Base-by-base conservation (phyloP, 345 rosid species). In the Salix purpurea region DNA sequence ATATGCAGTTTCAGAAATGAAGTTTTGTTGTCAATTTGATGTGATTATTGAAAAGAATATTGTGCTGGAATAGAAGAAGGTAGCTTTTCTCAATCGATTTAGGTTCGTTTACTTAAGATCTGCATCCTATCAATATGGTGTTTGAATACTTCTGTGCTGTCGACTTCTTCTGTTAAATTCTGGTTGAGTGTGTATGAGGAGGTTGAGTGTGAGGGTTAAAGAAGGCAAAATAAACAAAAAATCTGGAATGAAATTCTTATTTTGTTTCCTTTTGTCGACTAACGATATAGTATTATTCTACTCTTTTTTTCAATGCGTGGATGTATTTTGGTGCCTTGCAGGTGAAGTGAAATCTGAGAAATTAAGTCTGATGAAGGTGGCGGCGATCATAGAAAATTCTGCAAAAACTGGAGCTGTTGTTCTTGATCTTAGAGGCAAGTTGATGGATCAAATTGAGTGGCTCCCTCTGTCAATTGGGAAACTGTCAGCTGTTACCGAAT, bases 381-480 rank as follows among this genome's bases (percentile, higher is more conserved):
- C 92, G 46, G 83, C 90, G n/a, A 58, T 87, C 24, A 90, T 90
- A 48, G 94, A 88, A 80, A 81, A 75, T 72, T 69, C 88, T 65
- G 90, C 88, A 39, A 90, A 79, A 81, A 79, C 61, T 26, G 84
- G 87, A 64, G 78, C 83, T 39, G 37, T 37, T 21, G 79, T 77
- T 77, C 86, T 88, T 75, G 88, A 90, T 82, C 91, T 90, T 11
- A 86, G 71, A 78, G 89, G 89, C 77, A 90, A 80, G 81, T 75
- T 90, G 81, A 85, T 75, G 89, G 91, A 90, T 78, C 80, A 81
- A 77, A 39, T 88, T 52, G 92, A 90, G 81, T 90, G 94, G 94
- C 90, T 90, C 50, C 94, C 94, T 14, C 69, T 83, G 23, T 87
- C 94, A 64, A 75, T 90, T 28, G 92, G 92, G 58, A 90, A 89